Evolutionary conservation across 2,329 filamentous ascomycete species (phyloP).

Genomic region (Metarhizium rileyi): DNA sequence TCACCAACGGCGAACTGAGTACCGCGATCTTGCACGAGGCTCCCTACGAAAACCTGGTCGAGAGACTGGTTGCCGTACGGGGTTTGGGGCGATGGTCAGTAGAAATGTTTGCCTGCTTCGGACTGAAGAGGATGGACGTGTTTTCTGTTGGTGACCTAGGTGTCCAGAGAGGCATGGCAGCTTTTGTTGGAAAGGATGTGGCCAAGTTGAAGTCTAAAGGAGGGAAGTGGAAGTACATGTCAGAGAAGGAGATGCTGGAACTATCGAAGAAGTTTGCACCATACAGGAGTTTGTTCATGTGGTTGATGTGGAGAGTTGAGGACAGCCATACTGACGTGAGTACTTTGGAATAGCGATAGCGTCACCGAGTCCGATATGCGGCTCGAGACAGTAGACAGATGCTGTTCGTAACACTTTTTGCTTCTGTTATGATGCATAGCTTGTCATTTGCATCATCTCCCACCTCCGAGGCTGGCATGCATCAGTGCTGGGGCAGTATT

Average conservation of each 20-base stretch:
- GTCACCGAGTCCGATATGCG: neutral
- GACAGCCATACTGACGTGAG: conserved; percentile 57
- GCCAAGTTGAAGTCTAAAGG: conserved; percentile 69
- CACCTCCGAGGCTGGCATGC: no score
- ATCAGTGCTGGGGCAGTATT: no score
- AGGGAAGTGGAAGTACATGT: conserved; percentile 98
- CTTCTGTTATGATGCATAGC: neutral
- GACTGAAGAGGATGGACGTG: conserved; percentile 87
- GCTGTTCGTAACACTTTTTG: neutral
- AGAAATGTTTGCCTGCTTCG: conserved; percentile 97
- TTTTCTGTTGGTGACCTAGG: conserved; percentile 88
- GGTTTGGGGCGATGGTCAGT: conserved; percentile 86
- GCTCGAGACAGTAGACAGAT: neutral
- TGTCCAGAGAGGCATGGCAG: conserved; percentile 89
- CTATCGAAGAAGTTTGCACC: conserved; percentile 71
- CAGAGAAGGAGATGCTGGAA: conserved; percentile 82
- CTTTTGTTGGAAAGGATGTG: conserved; percentile 74
- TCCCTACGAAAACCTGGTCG: conserved; percentile 76
- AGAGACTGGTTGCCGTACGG: conserved; percentile 73
- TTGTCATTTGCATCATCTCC: neutral
- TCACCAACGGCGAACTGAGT: conserved; percentile 62
- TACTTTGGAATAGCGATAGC: conserved; percentile 35
- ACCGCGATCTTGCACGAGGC: conserved; percentile 67
- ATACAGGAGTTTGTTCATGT: conserved; percentile 91
- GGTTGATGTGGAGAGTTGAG: conserved; percentile 92